These are phyloP conservation scores for Xylaria sp. DNA, from an alignment of 2,329 filamentous ascomycete genomes.

Conservation along the genomic window DNA sequence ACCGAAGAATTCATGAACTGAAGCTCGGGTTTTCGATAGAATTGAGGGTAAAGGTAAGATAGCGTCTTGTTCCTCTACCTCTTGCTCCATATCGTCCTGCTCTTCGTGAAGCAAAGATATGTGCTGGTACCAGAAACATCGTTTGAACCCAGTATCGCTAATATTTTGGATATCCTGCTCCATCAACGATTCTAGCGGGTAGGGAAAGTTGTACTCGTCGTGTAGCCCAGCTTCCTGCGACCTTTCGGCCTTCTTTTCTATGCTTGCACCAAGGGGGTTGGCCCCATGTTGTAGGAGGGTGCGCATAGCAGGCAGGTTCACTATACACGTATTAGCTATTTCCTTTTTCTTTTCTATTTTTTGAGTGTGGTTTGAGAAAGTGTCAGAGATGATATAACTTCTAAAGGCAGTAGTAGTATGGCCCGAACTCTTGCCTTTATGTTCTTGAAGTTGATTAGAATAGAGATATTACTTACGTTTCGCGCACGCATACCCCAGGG, in stretches of 20 bases:
- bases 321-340: neutral
- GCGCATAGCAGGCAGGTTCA: constrained; percentile 4
- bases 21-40: neutral
- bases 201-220: neutral
- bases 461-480: neutral
- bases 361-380: neutral
- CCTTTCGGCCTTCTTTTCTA: neutral
- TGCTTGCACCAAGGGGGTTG: neutral
- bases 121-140: neutral
- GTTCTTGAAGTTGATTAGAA: neutral
- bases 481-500: neutral
- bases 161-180: neutral
- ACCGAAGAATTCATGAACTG: neutral
- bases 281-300: neutral
- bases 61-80: neutral
- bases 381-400: neutral
- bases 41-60: neutral
- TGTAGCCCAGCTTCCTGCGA: neutral
- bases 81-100: neutral
- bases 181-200: neutral
- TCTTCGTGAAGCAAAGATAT: neutral
- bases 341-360: too few species aligned
- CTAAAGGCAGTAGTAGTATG: neutral
- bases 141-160: too few species aligned
- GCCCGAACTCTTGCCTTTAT: neutral